Base-by-base conservation (phyloP, 1,139 yeast genomes). In the Taiozyma sp. region DNA sequence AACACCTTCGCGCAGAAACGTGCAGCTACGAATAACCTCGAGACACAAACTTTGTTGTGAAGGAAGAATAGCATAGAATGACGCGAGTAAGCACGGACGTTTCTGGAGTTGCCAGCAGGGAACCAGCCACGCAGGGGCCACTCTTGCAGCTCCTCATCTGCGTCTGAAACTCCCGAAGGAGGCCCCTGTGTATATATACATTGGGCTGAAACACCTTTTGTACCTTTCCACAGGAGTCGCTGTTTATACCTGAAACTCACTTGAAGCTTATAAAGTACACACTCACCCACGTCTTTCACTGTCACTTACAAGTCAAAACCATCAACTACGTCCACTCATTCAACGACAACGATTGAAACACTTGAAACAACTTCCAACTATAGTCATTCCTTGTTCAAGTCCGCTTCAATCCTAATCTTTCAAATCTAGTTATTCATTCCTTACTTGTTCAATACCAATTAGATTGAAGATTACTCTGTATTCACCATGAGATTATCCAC, bases 301-400 rank as follows among this genome's bases (percentile, higher is more conserved):
- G 7, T 14, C 35, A 14, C 4, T 32, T 7, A 14, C 16, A 32
- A 32, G 35, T 32, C 35, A n/a, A 37, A 37, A 37, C 41, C 41
- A 37, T 37, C 41, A 37, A 37, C 41, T 32, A 32, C 35, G 35
- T 32, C 35, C 35, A 32, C 19, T 32, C 35, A 32, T 32, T 32
- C 19, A 32, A 32, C 35, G 35, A n/a, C 35, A 32, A 6, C 13
- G 41, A 37, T 37, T 37, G 4, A 37, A 37, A 19, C 28, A 6
- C 43, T 40, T 40, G 43, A 40, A 40, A 24, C 19, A 22, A 13
- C 30, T 40, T 29, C 51, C 48, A 45, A 45, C 51, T 48, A 43
- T 39, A 24, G 48, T 45, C 51, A 46, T 21, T 49, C 51, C 14
- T 43, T 49, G 29, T 40, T 40, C 43, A 40, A 40, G 43, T 24